Evolutionary conservation across 2,329 filamentous ascomycete species (phyloP).

Genomic region (Arthrinium phaeospermum): DNA sequence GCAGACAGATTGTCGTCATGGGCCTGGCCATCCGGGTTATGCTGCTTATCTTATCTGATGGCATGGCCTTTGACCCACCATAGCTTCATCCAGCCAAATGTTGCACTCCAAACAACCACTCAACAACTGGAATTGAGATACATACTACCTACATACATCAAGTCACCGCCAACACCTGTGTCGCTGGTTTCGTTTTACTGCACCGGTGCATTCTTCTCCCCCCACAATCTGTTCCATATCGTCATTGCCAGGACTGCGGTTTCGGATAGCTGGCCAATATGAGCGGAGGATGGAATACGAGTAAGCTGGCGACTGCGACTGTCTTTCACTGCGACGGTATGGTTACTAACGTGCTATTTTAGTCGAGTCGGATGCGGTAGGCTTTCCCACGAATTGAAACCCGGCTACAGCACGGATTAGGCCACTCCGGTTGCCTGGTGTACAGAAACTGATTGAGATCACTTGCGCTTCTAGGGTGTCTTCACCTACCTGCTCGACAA

Average conservation of each 20-base stretch:
- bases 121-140: neutral
- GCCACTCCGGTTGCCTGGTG: constrained; percentile 19
- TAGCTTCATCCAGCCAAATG: constrained; percentile 13
- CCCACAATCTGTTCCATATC: neutral
- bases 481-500: constrained; percentile 95
- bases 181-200: neutral
- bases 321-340: constrained; percentile 10
- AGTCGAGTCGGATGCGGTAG: constrained; percentile 94
- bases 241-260: neutral
- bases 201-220: neutral
- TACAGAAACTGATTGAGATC: constrained; percentile 35
- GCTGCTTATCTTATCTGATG: neutral
- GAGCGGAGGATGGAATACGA: constrained; percentile 95
- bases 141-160: neutral
- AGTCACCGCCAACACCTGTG: neutral
- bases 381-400: constrained; percentile 35
- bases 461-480: constrained; percentile 69
- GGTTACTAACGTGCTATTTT: constrained; percentile 25
- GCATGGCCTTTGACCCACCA: neutral
- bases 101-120: constrained; percentile 1
- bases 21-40: neutral
- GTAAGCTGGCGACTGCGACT: constrained; percentile 47
- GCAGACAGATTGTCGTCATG: neutral
- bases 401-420: neutral
- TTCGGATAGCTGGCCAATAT: constrained; percentile 44